A percentile compares a stretch with the other conserved stretches of the same genome.
Evolutionary conservation across 768 basidiomycete species (phyloP).

Genomic region (Leccinum barrowsii): DNA sequence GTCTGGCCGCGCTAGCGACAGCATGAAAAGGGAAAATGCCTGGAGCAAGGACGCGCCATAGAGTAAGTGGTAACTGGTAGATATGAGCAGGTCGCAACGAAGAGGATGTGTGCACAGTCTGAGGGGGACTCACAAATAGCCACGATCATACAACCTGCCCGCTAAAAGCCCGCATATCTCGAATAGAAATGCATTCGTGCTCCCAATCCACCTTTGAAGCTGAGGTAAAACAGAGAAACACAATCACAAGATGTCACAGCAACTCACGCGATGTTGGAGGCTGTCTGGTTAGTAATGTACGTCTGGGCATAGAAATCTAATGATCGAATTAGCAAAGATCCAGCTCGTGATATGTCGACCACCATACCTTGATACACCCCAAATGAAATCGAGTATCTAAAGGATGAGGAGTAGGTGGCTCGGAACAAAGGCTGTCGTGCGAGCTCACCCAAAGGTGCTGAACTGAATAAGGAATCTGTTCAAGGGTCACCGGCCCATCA

Average conservation of each 20-base stretch:
- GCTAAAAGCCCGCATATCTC: conserved; percentile 42
- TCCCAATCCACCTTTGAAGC: conserved; percentile 42
- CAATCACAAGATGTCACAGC: not conserved
- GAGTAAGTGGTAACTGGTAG: conserved; percentile 20
- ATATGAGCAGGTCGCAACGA: conserved; percentile 5
- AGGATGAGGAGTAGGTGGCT: not conserved
- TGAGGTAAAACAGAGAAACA: not conserved
- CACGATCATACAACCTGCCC: conserved; percentile 49
- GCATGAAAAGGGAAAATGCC: conserved; percentile 40
- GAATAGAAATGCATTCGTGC: conserved; percentile 45
- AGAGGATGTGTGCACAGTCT: not conserved
- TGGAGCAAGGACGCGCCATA: conserved; percentile 29
- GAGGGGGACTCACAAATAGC: conserved; percentile 42
- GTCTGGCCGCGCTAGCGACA: conserved; percentile 41
- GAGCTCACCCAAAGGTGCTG: conserved; percentile 34
- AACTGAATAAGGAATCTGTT: conserved; percentile 38
- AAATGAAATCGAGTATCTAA: conserved; percentile 37
- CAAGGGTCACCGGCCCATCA: not conserved
- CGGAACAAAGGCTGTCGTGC: not conserved
- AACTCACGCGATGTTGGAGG: conserved; percentile 40
- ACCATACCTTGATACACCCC: conserved; percentile 42
- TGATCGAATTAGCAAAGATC: not conserved
- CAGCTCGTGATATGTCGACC: not conserved
- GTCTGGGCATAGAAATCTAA: conserved; percentile 39
- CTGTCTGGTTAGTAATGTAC: conserved; percentile 34